Evolutionary conservation across 2,329 filamentous ascomycete species (phyloP).

Genomic region (Colletotrichum coccodes): DNA sequence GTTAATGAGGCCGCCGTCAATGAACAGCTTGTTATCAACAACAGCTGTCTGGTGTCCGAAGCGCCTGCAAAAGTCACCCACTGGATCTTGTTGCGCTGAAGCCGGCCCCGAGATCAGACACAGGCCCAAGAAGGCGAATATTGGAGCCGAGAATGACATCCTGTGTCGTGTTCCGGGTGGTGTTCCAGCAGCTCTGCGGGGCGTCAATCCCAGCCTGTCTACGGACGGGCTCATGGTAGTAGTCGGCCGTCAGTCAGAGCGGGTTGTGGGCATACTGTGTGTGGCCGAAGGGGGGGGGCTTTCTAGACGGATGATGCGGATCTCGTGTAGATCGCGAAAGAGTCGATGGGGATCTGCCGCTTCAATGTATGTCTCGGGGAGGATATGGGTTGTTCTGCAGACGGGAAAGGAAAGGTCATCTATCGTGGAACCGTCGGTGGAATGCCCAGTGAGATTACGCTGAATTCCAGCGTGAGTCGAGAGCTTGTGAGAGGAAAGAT

Average conservation of each 20-base stretch:
- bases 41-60: conserved; percentile 70
- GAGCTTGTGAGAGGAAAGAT: not conserved
- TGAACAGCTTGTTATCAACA: conserved; percentile 68
- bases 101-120: conserved; percentile 6
- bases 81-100: conserved; percentile 56
- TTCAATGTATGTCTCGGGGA: conserved; percentile 5
- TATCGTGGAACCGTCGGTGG: not conserved
- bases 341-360: not conserved
- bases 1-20: conserved; percentile 69
- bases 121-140: conserved; percentile 1
- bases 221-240: not conserved
- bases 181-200: not conserved
- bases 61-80: conserved; percentile 63
- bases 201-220: conserved; percentile 3
- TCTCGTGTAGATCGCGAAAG: not conserved
- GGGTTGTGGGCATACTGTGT: not conserved
- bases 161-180: not conserved
- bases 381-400: not conserved
- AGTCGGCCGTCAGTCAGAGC: conserved; percentile 3
- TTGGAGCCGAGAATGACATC: not conserved
- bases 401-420: conserved; percentile 2
- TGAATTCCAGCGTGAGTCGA: not conserved
- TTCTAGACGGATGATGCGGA: not conserved
- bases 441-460: conserved; percentile 13
- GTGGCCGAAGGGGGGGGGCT: not conserved